These are phyloP conservation scores for Akanthomyces dipterigenus DNA, from an alignment of 2,329 filamentous ascomycete genomes.

Conservation along the genomic window DNA sequence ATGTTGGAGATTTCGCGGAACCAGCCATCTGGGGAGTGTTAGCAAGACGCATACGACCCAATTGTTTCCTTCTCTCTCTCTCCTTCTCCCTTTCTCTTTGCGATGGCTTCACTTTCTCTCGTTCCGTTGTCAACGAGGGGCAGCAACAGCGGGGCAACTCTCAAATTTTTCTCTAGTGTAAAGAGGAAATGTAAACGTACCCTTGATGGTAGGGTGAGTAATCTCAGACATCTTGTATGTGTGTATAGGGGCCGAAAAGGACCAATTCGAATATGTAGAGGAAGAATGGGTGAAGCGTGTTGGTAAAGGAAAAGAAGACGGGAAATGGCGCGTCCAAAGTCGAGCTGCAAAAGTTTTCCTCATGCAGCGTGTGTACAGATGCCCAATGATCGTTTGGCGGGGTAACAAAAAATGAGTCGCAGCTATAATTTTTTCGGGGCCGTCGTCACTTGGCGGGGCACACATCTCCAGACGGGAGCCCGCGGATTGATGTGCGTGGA, in stretches of 20 bases:
- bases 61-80: not conserved
- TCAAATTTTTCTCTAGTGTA: not conserved
- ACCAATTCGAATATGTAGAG: not conserved
- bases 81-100: not conserved
- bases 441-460: conserved; percentile 5
- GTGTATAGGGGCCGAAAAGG: not conserved
- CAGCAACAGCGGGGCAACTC: conserved; percentile 8
- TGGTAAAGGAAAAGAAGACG: conserved; percentile 11
- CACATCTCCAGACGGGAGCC: not conserved
- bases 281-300: not conserved
- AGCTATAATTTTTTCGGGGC: not conserved
- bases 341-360: conserved; percentile 13
- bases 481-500: not conserved
- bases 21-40: conserved; percentile 75
- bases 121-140: conserved; percentile 17
- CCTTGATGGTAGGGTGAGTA: conserved; percentile 51
- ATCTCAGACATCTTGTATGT: conserved; percentile 44
- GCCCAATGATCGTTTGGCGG: conserved; percentile 3
- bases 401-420: conserved; percentile 4
- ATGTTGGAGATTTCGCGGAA: conserved; percentile 98
- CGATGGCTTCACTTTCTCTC: not conserved
- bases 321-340: conserved; percentile 2
- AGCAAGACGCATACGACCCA: too few species aligned
- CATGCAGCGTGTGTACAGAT: not conserved
- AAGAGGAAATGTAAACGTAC: conserved; percentile 30